Evolutionary conservation across 2,329 filamentous ascomycete species (phyloP).

Genomic region (Alternaria sp.): DNA sequence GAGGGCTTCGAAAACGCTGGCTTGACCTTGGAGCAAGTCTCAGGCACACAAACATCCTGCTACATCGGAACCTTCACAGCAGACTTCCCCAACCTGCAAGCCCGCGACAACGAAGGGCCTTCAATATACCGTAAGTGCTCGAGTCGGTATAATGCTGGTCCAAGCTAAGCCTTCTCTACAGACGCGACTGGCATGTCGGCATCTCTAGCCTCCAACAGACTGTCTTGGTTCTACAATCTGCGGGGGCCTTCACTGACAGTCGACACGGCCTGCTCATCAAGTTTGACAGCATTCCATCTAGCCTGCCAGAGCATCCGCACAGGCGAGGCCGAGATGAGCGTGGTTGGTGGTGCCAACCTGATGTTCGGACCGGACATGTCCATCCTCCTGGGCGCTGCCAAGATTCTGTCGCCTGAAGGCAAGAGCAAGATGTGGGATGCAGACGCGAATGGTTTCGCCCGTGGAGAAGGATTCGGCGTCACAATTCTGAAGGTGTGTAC

Average conservation of each 20-base stretch:
- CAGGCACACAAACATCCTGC: constrained; percentile 27
- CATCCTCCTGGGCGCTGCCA: constrained; percentile 5
- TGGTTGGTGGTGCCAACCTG: constrained; percentile 50
- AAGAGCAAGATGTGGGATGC: constrained; percentile 39
- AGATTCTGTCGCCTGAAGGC: constrained; percentile 23
- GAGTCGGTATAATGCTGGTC: not conserved
- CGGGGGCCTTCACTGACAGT: constrained; percentile 20
- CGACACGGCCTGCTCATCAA: constrained; percentile 32
- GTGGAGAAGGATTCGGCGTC: constrained; percentile 37
- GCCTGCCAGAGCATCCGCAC: constrained; percentile 28
- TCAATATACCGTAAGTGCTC: constrained; percentile 6
- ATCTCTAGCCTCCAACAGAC: constrained; percentile 19
- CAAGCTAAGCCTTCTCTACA: not conserved
- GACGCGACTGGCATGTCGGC: constrained; percentile 7
- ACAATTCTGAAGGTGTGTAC: constrained; percentile 32
- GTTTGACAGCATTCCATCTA: constrained; percentile 20
- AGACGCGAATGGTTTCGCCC: constrained; percentile 33
- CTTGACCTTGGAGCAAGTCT: constrained; percentile 8
- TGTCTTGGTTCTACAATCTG: constrained; percentile 22
- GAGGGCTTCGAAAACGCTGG: constrained; percentile 50
- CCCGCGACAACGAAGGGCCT: constrained; percentile 6
- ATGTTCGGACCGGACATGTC: constrained; percentile 31
- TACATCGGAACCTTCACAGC: constrained; percentile 21
- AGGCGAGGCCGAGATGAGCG: constrained; percentile 36
- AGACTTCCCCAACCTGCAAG: constrained; percentile 17